These are phyloP conservation scores for Ceratocystis albifundus DNA, from an alignment of 2,329 filamentous ascomycete species.

Conservation along the genomic window DNA sequence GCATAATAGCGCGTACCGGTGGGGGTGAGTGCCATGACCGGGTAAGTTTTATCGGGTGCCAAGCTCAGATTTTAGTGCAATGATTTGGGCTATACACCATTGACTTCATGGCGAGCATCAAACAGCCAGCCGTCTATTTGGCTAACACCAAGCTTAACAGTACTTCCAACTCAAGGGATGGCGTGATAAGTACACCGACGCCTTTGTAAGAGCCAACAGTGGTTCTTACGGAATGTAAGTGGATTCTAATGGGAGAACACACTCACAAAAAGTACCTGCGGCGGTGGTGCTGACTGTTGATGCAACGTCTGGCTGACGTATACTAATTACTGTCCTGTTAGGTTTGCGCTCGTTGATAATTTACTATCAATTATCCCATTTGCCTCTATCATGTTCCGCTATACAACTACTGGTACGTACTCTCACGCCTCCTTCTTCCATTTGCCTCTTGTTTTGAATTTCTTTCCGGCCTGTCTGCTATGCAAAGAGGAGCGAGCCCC, in stretches of 20 bases:
- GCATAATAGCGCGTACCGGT: constrained; percentile 39
- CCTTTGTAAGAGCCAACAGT: constrained; percentile 58
- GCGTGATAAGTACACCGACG: constrained; percentile 50
- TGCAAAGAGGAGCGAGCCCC: not conserved
- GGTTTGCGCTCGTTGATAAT: constrained; percentile 63
- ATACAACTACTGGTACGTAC: constrained; percentile 63
- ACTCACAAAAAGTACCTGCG: constrained; percentile 4
- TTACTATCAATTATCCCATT: constrained; percentile 77
- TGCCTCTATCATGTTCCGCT: constrained; percentile 70
- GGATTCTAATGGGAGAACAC: not conserved
- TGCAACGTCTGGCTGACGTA: not conserved
- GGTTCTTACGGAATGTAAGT: constrained; percentile 73
- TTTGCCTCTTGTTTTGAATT: not conserved
- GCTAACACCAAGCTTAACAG: constrained; percentile 37
- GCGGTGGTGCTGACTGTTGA: not conserved
- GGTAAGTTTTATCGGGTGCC: constrained; percentile 32
- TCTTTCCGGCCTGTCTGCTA: not conserved
- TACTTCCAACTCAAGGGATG: constrained; percentile 91
- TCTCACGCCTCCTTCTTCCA: not conserved
- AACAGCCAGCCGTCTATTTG: not conserved
- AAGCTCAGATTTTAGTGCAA: not conserved
- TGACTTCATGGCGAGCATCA: not conserved
- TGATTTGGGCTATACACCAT: not conserved
- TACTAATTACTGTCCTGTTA: constrained; percentile 30
- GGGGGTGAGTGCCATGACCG: constrained; percentile 41